Percentiles rank a stretch among this genome's conserved stretches.
Conservation (phyloP, 2,329 filamentous ascomycete species). For the Calycina marina region DNA sequence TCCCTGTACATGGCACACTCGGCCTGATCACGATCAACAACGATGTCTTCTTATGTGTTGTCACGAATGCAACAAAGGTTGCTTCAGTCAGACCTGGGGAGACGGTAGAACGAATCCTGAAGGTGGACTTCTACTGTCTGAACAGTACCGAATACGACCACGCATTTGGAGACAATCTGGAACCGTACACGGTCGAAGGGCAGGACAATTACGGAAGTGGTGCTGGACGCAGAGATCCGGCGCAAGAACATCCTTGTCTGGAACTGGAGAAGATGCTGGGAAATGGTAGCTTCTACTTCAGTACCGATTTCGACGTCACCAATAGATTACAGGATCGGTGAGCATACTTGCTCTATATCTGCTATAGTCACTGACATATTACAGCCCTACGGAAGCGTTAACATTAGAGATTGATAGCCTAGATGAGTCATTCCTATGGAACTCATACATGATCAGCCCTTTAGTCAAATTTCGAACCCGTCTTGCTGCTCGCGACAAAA, state of each 20-base stretch:
- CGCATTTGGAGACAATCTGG: constrained; percentile 37
- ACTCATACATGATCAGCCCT: constrained; percentile 94
- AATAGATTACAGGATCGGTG: constrained; percentile 81
- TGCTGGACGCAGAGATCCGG: constrained; percentile 50
- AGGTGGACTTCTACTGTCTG: constrained; percentile 85
- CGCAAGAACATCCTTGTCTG: constrained; percentile 75
- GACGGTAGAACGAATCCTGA: constrained; percentile 73
- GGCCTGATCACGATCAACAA: constrained; percentile 71
- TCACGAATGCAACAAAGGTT: constrained; percentile 64
- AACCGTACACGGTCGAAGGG: constrained; percentile 18
- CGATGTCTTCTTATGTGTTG: constrained; percentile 83
- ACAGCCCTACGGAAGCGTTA: constrained; percentile 56
- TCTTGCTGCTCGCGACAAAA: constrained; percentile 59
- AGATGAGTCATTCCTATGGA: constrained; percentile 90
- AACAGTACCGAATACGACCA: constrained; percentile 79
- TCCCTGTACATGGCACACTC: constrained; percentile 71
- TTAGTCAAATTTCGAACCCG: constrained; percentile 79
- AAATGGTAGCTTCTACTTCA: constrained; percentile 95
- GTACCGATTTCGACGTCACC: constrained; percentile 93
- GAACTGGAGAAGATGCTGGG: constrained; percentile 83
- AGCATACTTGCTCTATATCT: constrained; percentile 1
- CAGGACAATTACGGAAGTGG: constrained; percentile 30
- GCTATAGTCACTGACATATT: constrained; percentile 11
- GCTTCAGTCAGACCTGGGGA: constrained; percentile 77
- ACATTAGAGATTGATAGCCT: constrained; percentile 86